These are phyloP conservation scores for Myotisia sp. DNA, from an alignment of 2,329 filamentous ascomycete species.

Conservation along the genomic window DNA sequence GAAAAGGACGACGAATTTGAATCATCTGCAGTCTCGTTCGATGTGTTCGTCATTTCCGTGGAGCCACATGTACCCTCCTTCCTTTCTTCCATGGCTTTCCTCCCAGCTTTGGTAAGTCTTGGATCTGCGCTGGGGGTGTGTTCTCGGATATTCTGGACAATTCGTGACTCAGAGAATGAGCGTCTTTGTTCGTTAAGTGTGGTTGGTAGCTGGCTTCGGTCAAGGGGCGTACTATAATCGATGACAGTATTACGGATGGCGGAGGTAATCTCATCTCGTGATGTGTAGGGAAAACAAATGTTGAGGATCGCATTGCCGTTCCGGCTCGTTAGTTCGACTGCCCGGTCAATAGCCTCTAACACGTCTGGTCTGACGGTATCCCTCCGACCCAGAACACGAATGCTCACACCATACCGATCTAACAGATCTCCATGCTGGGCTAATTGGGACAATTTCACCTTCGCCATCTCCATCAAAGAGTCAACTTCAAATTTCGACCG, in stretches of 20 bases:
- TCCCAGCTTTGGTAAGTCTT: conserved; percentile 18
- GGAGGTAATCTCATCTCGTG: conserved; percentile 83
- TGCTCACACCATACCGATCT: conserved; percentile 77
- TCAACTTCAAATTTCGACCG: conserved; percentile 92
- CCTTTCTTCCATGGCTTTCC: conserved; percentile 16
- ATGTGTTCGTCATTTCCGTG: conserved; percentile 14
- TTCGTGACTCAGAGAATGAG: conserved; percentile 75
- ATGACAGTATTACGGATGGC: conserved; percentile 77
- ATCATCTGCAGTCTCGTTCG: conserved; percentile 2
- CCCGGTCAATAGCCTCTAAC: conserved; percentile 70
- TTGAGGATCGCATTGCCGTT: conserved; percentile 75
- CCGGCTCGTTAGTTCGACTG: conserved; percentile 70
- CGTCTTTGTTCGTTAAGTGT: conserved; percentile 34
- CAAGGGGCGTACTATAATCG: conserved; percentile 64
- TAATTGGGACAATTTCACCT: conserved; percentile 82
- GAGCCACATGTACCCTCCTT: neutral
- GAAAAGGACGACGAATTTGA: conserved; percentile 25
- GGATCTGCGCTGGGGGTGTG: conserved; percentile 41
- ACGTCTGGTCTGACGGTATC: conserved; percentile 78
- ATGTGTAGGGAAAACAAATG: conserved; percentile 96
- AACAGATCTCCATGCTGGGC: conserved; percentile 85
- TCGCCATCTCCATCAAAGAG: conserved; percentile 93
- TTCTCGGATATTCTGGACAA: conserved; percentile 69
- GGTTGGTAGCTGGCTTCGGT: conserved; percentile 27
- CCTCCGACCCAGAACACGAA: conserved; percentile 72